These are phyloP conservation scores for Moniliophthora roreri DNA, from an alignment of 1,284 basidiomycete genomes.

Conservation along the genomic window DNA sequence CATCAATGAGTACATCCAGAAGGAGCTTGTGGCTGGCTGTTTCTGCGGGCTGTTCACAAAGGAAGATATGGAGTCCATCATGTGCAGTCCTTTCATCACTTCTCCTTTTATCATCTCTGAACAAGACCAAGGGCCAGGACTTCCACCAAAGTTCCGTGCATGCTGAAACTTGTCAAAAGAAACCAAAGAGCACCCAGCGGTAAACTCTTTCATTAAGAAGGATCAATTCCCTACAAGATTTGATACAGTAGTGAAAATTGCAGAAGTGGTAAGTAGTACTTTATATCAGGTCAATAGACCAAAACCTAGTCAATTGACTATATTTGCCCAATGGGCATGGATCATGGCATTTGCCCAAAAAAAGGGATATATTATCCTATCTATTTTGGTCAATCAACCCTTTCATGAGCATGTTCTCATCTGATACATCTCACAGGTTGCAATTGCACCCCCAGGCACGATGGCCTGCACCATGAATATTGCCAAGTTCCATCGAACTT, in stretches of 20 bases:
- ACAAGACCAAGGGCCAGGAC: slow-evolving; percentile 9
- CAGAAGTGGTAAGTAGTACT: slow-evolving; percentile 1
- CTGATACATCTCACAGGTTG: slow-evolving; percentile 19
- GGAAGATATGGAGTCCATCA: slow-evolving; percentile 3
- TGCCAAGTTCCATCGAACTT: slow-evolving; percentile 22
- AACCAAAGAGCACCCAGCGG: background rate
- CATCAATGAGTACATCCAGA: slow-evolving; percentile 9
- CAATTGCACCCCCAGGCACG: slow-evolving; percentile 21
- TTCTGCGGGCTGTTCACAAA: slow-evolving; percentile 15
- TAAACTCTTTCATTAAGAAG: slow-evolving; percentile 4
- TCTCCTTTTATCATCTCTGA: slow-evolving; percentile 13
- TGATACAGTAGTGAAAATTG: slow-evolving; percentile 2
- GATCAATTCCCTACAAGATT: slow-evolving; percentile 8
- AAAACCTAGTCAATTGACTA: background rate
- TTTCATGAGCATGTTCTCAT: background rate
- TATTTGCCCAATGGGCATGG: background rate
- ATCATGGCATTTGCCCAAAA: background rate
- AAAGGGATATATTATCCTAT: background rate
- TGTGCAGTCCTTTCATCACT: slow-evolving; percentile 9
- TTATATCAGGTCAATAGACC: too few species aligned
- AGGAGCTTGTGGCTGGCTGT: slow-evolving; percentile 5
- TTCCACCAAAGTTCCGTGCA: slow-evolving; percentile 1
- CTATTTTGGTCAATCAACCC: background rate
- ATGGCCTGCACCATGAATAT: slow-evolving; percentile 28
- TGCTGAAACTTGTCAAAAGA: slow-evolving; percentile 13